Evolutionary conservation across 805 yeast species (phyloP).

Genomic region (Myxozyma sirexii): DNA sequence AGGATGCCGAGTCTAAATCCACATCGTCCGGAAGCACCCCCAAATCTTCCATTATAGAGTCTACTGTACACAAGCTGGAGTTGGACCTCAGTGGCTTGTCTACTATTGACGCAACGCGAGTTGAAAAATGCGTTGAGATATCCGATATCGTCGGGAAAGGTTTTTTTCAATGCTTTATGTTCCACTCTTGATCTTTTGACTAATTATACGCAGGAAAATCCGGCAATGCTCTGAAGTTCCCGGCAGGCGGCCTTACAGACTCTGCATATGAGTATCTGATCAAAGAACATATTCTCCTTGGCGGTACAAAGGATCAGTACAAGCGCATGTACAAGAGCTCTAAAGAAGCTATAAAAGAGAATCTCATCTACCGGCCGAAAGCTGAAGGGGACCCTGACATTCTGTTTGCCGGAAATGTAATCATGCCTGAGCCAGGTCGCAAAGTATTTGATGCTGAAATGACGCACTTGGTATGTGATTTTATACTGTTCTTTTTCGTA

Average conservation of each 20-base stretch:
- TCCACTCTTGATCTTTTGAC: no score
- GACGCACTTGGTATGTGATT: conserved; percentile 45
- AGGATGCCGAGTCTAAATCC: not conserved
- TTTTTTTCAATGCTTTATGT: not conserved
- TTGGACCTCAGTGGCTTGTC: not conserved
- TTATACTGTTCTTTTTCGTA: conserved; percentile 22
- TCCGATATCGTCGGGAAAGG: conserved; percentile 15
- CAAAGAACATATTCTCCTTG: conserved; percentile 51
- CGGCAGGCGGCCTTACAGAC: conserved; percentile 50
- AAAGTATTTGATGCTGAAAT: conserved; percentile 45
- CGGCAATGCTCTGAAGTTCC: not conserved
- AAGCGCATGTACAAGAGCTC: conserved; percentile 43
- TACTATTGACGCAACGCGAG: not conserved
- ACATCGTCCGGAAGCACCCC: not conserved
- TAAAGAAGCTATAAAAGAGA: conserved; percentile 45
- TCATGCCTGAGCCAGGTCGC: conserved; percentile 27
- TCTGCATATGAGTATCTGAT: conserved; percentile 55
- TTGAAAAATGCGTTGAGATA: conserved; percentile 15
- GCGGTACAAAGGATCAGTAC: conserved; percentile 46
- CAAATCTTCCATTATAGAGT: not conserved
- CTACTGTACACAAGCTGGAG: not conserved
- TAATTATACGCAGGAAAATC: not conserved
- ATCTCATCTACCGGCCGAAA: conserved; percentile 51
- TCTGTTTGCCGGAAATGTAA: conserved; percentile 41
- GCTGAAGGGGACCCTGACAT: conserved; percentile 48